Conservation (phyloP, 345 rosid species). For the Raphanus sativus region DNA sequence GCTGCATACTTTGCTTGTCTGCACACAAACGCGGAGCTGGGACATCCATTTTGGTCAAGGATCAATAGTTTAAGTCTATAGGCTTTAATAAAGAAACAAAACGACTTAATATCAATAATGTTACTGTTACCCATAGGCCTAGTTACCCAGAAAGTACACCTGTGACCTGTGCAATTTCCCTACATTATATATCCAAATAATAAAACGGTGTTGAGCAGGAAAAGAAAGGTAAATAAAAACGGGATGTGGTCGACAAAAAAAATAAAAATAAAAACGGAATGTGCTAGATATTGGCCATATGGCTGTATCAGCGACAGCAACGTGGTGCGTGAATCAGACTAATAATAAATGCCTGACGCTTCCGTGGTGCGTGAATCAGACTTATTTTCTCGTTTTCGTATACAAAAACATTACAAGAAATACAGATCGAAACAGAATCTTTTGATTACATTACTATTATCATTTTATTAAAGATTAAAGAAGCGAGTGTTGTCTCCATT, state of each 20-base stretch:
- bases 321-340: constrained; percentile 13
- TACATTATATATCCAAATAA: background rate
- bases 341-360: no score
- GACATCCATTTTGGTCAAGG: background rate
- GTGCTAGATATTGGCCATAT: background rate
- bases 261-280: no score
- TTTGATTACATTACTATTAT: background rate
- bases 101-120: no score
- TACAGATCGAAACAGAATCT: constrained; percentile 10
- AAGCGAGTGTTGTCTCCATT: constrained; percentile 19
- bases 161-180: no score
- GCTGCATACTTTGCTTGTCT: constrained; percentile 9
- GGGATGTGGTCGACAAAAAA: no score
- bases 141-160: no score
- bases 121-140: no score
- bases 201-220: background rate
- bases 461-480: background rate
- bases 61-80: background rate
- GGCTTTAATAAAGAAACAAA: no score
- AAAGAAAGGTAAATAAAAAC: background rate
- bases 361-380: constrained; percentile 11
- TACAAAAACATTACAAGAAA: background rate
- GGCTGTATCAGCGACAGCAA: background rate
- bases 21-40: background rate
- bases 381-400: background rate